Evolutionary conservation across 345 rosid genomes (phyloP), one percentile per base, ranked within the genome.

Genomic region (Syzygium oleosum): DNA sequence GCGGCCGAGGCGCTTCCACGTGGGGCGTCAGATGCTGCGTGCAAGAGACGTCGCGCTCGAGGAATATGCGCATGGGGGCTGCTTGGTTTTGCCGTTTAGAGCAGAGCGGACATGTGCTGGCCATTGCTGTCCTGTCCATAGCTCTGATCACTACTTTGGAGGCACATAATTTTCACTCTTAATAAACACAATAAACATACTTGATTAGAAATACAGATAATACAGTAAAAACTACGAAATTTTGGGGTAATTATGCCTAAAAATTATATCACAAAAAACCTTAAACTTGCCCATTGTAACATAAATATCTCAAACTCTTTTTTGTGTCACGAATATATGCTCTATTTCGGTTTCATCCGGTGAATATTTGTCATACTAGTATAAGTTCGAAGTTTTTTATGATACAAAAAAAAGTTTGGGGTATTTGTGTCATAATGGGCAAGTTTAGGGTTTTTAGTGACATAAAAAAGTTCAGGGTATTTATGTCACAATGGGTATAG

Each of bases 221-320:
- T 29, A 2, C 41, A 16, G 31, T 29, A 65, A 31, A 7, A 31
- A 29, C 19, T 52, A 16, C 17, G 54, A 52, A 52, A 52, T 52
- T 52, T 52, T 43, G 46, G 46, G 46, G 7, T 1, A 6, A 5
- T 43, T 22, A 10, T 56, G 25, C 6, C 25, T 2, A 9, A n/a
- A n/a, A n/a, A n/a, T n/a, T n/a, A 7, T 3, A 0, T 27, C 29
- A 12, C 31, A 4, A 59, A 59, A 11, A 59, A 27, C 0, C 1
- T 15, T 25, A 2, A 25, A 58, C 1, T 54, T 25, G 5, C 14
- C 1, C 5, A 0, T 11, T 4, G 0, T 9, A 9, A 51, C 12
- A 51, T 2, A 51, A 9, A 51, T 11, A 51, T 9, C 12, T 51
- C 0, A 51, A 9, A 51, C 46, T 43, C 46, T 43, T 43, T 43